phyloP scores from a whole-genome alignment of 257 asterid species.

The Coffea eugenioides region DNA sequence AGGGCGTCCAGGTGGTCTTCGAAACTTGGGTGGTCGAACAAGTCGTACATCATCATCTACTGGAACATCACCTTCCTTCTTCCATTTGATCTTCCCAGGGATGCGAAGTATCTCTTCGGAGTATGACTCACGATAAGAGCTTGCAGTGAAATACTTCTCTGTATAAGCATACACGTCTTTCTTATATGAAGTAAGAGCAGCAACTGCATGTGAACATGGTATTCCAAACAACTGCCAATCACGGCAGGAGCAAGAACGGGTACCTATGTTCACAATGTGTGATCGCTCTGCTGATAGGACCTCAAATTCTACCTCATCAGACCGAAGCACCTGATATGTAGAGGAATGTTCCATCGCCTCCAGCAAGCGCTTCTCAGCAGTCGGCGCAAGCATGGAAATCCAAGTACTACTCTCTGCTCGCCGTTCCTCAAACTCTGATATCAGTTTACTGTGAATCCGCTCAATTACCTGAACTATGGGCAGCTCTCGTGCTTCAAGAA shows the following conservation, averaged over 20 bases:
- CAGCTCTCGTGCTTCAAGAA: constrained; percentile 66
- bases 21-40: constrained; percentile 68
- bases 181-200: constrained; percentile 53
- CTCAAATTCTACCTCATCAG: constrained; percentile 74
- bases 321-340: constrained; percentile 59
- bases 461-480: constrained; percentile 69
- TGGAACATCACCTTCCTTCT: constrained; percentile 27
- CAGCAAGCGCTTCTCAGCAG: constrained; percentile 52
- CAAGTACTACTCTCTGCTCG: constrained; percentile 40
- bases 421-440: constrained; percentile 51
- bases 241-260: constrained; percentile 58
- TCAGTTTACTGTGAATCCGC: constrained; percentile 50
- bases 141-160: constrained; percentile 47
- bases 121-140: constrained; percentile 44
- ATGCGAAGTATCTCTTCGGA: constrained; percentile 41
- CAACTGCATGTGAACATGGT: constrained; percentile 80
- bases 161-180: constrained; percentile 55
- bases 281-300: constrained; percentile 60
- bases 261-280: constrained; percentile 58
- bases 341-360: constrained; percentile 52
- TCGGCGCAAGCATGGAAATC: constrained; percentile 63
- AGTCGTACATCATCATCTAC: constrained; percentile 32
- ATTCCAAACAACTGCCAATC: constrained; percentile 67
- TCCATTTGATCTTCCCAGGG: constrained; percentile 59
- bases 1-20: constrained; percentile 75